Base-by-base conservation (phyloP, 208 protist species). In the Spongospora subterranea region DNA sequence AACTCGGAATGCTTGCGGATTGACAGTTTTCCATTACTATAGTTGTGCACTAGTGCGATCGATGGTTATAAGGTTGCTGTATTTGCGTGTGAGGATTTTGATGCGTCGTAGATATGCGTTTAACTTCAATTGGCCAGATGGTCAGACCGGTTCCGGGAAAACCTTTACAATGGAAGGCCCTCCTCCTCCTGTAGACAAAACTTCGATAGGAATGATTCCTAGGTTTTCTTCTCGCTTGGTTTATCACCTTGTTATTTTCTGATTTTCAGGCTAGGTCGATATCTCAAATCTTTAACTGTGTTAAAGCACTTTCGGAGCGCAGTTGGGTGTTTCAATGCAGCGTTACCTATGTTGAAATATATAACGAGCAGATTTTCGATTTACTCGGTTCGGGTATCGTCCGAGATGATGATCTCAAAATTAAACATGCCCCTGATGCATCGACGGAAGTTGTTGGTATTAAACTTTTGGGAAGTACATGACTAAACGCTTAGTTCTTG, bases 141-240 rank as follows among this genome's bases (percentile, higher is more conserved):
- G 88, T 6, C 89, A 89, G 65, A 91, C 89, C 11, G 89, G 89
- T 6, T 88, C 89, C 17, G 90, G 90, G 0, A 91, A 92, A 88
- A 92, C 90, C 1, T 92, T 91, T 88, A 92, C 90, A 1, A 93
- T 93, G 91, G 90, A 93, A 71, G 91, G 91, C 32, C 39, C 89
- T 35, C 29, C 91, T 0, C 20, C 0, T 40, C 6, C 13, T 13
- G 88, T 6, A 32, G 39, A 40, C 24, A n/a, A 64, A 20, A 41
- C 82, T 40, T 20, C 50, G n/a, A 92, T 90, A 32, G 94, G 93
- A 32, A 94, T 95, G 88, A 95, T 95, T 43, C 93, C 94, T 0
- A 92, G 94, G 0, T n/a, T n/a, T 43, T 92, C 32, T 90, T 90
- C 20, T 92, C 94, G 82, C 46, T 66, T n/a, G 41, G 6, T 50